phyloP scores from a whole-genome alignment of 2,329 filamentous ascomycete species.

The Aspergillus neotritici region DNA sequence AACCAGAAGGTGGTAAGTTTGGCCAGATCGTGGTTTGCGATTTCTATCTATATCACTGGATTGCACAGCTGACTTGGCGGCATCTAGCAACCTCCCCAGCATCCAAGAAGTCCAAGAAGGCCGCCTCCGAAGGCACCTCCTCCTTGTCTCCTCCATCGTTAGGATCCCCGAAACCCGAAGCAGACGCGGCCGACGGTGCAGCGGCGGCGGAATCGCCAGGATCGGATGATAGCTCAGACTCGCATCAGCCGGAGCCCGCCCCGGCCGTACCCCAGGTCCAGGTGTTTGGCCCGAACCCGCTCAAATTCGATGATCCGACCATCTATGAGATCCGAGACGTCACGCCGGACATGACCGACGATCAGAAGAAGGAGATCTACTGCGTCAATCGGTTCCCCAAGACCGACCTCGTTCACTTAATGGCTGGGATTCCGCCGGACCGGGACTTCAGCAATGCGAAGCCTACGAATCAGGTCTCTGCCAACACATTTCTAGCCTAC shows the following conservation, averaged over 20 bases:
- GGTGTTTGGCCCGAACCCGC: conserved; percentile 87
- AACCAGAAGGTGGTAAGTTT: conserved; percentile 49
- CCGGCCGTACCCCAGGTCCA: conserved; percentile 66
- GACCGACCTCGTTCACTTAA: conserved; percentile 74
- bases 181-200: conserved; percentile 52
- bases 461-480: conserved; percentile 88
- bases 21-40: not conserved
- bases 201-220: conserved; percentile 58
- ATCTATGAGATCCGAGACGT: conserved; percentile 85
- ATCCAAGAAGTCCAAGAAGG: conserved; percentile 35
- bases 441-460: conserved; percentile 95
- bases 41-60: no score
- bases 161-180: conserved; percentile 38
- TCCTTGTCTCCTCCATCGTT: conserved; percentile 39
- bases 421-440: conserved; percentile 83
- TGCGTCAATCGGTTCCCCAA: conserved; percentile 79
- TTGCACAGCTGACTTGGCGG: conserved; percentile 9
- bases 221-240: conserved; percentile 54
- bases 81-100: conserved; percentile 30
- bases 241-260: conserved; percentile 56
- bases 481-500: conserved; percentile 86
- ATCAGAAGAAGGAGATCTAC: conserved; percentile 83
- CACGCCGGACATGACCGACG: conserved; percentile 68
- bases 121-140: conserved; percentile 33
- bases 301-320: conserved; percentile 84